Base-by-base conservation (phyloP, 2,329 filamentous ascomycete species). In the Claviceps sp. region DNA sequence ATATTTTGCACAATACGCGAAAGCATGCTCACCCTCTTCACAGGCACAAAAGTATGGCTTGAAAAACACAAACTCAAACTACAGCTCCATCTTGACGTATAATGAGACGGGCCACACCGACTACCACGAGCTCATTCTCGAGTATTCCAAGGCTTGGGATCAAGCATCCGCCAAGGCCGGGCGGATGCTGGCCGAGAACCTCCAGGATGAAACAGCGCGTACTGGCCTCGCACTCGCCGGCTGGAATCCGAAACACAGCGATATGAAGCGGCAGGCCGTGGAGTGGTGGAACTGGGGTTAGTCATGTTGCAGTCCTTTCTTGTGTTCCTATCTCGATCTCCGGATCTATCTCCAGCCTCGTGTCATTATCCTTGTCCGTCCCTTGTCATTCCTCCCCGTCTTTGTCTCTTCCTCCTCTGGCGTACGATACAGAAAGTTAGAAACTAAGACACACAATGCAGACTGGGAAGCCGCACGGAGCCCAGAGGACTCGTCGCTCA, bases 131-230 rank as follows among this genome's bases (percentile, higher is more conserved):
- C 63, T 81, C 1, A 60, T 85, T 2, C 69, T 74, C 26, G 68
- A 71, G 1, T 81, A 71, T 57, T 72, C 75, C 4, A 64, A 69
- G 1, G 69, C 70, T 0, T 78, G 75, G 53, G 56, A 64, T 0
- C 63, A 59, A 0, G 70, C 74, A 2, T 70, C 74, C 50, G 66
- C 74, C 14, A 71, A 77, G 44, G 78, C 82, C 7, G 81, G 82
- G 1, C 68, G 68, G 1, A 71, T 82, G n/a, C 65, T 84, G 13
- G 70, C 64, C 0, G 65, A 81, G 1, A 83, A 84, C 56, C 62
- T 81, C 8, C 80, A 84, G 56, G 82, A 86, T 58, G 70, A 73
- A 10, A 82, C 73, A 39, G 70, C 73, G n/a, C 75, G 82, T 24
- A 73, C 77, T 0, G 83, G 77, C 0, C 64, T 85, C 7, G 73